Conservation (phyloP, 2,329 filamentous ascomycete species). For the Neopestalotiopsis sp. region DNA sequence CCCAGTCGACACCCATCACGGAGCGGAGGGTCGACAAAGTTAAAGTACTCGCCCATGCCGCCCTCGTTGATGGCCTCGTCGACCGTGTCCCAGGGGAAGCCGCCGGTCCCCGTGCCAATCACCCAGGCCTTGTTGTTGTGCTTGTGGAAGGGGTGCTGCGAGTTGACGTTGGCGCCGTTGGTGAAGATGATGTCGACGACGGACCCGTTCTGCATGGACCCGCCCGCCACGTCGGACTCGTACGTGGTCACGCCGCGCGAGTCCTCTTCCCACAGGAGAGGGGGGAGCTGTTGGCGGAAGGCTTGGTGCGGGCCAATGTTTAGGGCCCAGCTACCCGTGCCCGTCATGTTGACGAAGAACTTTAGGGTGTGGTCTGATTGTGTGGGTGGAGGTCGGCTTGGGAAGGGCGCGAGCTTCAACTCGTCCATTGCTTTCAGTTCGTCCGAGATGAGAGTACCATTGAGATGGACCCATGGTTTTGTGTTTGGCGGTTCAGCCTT, state of each 20-base stretch:
- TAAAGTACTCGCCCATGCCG: conserved; percentile 51
- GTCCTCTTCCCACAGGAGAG: conserved; percentile 24
- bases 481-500: conserved; percentile 18
- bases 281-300: conserved; percentile 26
- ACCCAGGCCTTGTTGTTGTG: conserved; percentile 34
- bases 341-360: conserved; percentile 27
- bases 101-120: conserved; percentile 31
- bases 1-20: conserved; percentile 25
- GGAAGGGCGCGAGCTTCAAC: conserved; percentile 23
- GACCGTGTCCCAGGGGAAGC: conserved; percentile 31
- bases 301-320: conserved; percentile 27
- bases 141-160: conserved; percentile 34
- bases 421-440: conserved; percentile 22
- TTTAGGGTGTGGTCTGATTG: conserved; percentile 24
- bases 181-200: conserved; percentile 33
- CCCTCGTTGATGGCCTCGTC: conserved; percentile 48
- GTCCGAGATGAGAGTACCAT: conserved; percentile 20
- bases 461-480: conserved; percentile 26
- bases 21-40: conserved; percentile 31
- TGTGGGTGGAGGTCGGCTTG: conserved; percentile 21
- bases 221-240: conserved; percentile 14
- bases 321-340: conserved; percentile 22
- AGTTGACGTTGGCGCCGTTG: conserved; percentile 28
- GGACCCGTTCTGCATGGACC: conserved; percentile 28
- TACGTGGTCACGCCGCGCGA: conserved; percentile 26